Percentiles rank a stretch among this genome's conserved stretches.
Evolutionary conservation across 257 asterid species (phyloP).

Genomic region (Penstemon barbatus): DNA sequence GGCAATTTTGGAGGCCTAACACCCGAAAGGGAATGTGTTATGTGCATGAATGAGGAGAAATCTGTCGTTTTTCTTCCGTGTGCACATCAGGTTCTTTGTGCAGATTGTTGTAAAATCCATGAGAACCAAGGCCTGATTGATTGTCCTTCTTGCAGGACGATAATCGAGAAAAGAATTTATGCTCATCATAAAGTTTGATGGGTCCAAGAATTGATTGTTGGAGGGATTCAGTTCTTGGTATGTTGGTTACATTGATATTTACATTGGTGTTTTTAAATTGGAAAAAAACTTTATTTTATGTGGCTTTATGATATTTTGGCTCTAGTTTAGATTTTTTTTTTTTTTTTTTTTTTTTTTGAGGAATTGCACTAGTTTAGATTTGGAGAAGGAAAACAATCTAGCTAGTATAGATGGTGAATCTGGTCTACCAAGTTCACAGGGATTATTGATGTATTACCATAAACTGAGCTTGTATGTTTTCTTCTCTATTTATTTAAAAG

Average conservation of each 20-base stretch:
- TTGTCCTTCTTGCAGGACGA: slow-evolving; percentile 57
- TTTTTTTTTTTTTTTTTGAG: no score
- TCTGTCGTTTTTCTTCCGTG: slow-evolving; percentile 78
- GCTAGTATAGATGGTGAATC: background rate
- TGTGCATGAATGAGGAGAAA: slow-evolving; percentile 72
- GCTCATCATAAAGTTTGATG: slow-evolving; percentile 15
- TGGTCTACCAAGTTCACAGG: no score
- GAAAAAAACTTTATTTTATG: no score
- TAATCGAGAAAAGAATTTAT: slow-evolving; percentile 38
- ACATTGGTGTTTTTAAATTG: no score
- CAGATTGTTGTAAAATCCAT: slow-evolving; percentile 14
- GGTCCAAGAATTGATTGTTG: no score
- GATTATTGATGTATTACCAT: no score
- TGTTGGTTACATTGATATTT: no score
- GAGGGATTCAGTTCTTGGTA: no score
- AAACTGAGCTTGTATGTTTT: no score
- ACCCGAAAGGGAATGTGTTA: slow-evolving; percentile 71
- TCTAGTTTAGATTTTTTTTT: no score
- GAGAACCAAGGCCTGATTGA: slow-evolving; percentile 47
- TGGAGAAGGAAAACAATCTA: slow-evolving; percentile 2
- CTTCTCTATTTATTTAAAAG: no score
- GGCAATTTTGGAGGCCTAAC: slow-evolving; percentile 38
- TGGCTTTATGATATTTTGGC: no score
- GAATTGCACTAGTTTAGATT: background rate
- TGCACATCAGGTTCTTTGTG: slow-evolving; percentile 75